Evolutionary conservation across 73 alveolate genomes (phyloP).

Genomic region (Stentor roeselii): DNA sequence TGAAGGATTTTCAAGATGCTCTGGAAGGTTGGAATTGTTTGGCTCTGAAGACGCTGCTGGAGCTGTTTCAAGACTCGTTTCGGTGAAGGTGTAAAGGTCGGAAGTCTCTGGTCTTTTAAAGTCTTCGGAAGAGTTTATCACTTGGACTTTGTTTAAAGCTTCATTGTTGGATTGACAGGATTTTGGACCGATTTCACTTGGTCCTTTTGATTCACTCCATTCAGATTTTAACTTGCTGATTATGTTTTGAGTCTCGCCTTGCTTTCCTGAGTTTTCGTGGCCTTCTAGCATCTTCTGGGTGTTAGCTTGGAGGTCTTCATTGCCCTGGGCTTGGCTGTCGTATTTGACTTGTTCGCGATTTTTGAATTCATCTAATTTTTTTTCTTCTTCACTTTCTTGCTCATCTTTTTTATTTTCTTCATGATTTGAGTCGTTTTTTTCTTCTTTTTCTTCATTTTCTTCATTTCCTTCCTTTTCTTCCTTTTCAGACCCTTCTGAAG

Average conservation of each 20-base stretch:
- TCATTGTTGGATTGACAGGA: constrained; percentile 37
- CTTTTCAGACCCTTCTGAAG: not conserved
- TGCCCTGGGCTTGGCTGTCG: constrained; percentile 20
- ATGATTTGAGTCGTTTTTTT: constrained; percentile 43
- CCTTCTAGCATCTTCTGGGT: constrained; percentile 36
- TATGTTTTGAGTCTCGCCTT: constrained; percentile 33
- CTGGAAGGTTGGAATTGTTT: too few species aligned
- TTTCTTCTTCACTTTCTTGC: constrained; percentile 42
- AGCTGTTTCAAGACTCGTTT: not conserved
- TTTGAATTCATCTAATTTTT: constrained; percentile 34
- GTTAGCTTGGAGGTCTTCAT: not conserved
- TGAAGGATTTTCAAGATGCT: not conserved
- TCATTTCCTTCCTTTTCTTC: constrained; percentile 36
- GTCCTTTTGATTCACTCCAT: constrained; percentile 43
- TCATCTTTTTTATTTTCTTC: constrained; percentile 43
- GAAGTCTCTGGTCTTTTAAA: not conserved
- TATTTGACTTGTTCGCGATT: constrained; percentile 28
- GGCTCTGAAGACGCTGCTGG: not conserved
- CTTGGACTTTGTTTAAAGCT: not conserved
- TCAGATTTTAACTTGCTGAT: constrained; percentile 45
- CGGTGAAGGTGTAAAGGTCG: not conserved
- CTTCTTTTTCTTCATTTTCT: constrained; percentile 61
- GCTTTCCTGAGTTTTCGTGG: constrained; percentile 47
- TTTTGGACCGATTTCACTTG: constrained; percentile 28
- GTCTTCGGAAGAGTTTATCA: not conserved